These are phyloP conservation scores for Penicillium sp. DNA, from an alignment of 2,329 filamentous ascomycete genomes.

Conservation along the genomic window DNA sequence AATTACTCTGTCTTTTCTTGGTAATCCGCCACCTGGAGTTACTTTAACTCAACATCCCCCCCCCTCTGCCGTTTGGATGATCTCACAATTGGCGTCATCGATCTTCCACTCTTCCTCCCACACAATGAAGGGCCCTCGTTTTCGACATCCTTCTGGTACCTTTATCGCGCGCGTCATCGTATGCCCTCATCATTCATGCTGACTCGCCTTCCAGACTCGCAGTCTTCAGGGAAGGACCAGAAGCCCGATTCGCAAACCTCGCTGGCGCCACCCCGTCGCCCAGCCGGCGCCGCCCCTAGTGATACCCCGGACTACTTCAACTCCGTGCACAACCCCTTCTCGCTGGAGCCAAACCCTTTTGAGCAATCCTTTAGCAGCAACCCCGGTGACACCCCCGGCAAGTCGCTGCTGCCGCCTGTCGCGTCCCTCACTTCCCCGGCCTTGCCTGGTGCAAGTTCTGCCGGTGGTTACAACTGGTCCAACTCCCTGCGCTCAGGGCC, in stretches of 20 bases:
- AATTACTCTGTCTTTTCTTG: constrained; percentile 23
- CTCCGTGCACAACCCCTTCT: constrained; percentile 55
- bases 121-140: constrained; percentile 22
- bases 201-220: constrained; percentile 29
- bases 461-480: constrained; percentile 72
- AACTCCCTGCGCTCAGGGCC: constrained; percentile 89
- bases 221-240: constrained; percentile 37
- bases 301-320: constrained; percentile 71
- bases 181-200: constrained; percentile 20
- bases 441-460: constrained; percentile 71
- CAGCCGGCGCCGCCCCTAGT: constrained; percentile 49
- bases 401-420: constrained; percentile 80
- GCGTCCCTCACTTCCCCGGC: constrained; percentile 89
- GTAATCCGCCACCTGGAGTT: constrained; percentile 32
- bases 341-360: constrained; percentile 87
- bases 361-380: constrained; percentile 83
- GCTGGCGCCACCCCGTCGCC: constrained; percentile 69
- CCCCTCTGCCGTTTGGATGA: constrained; percentile 35
- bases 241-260: constrained; percentile 58
- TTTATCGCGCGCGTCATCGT: constrained; percentile 18
- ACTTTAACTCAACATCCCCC: constrained; percentile 24
- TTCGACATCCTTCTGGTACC: constrained; percentile 20
- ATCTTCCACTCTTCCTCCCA: constrained; percentile 25
- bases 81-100: constrained; percentile 40
- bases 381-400: constrained; percentile 76